Conservation (phyloP, 805 yeast genomes). For the Yamadazyma sp. region DNA sequence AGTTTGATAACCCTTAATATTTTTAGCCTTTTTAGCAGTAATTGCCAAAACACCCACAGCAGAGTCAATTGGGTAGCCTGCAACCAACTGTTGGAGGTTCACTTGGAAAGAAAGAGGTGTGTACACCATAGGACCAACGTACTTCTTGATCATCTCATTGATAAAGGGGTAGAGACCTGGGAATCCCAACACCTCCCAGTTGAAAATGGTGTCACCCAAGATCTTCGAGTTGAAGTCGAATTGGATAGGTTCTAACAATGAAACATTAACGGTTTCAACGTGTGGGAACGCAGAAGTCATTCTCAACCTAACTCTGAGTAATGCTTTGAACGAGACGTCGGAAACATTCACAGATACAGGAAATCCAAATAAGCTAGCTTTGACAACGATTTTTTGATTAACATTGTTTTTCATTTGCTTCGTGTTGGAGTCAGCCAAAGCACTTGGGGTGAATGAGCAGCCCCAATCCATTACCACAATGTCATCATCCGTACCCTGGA, state of each 20-base stretch:
- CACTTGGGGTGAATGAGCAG: slow-evolving; percentile 89
- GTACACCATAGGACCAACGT: slow-evolving; percentile 83
- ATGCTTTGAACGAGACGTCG: slow-evolving; percentile 72
- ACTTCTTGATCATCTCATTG: slow-evolving; percentile 81
- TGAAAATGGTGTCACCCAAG: slow-evolving; percentile 80
- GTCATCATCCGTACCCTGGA: slow-evolving; percentile 86
- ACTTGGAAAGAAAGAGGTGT: slow-evolving; percentile 91
- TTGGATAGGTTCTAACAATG: slow-evolving; percentile 82
- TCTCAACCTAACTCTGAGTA: slow-evolving; percentile 78
- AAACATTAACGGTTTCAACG: slow-evolving; percentile 83
- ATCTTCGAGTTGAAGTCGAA: slow-evolving; percentile 76
- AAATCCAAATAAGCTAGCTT: slow-evolving; percentile 79
- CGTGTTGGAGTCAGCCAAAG: slow-evolving; percentile 75
- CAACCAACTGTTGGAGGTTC: slow-evolving; percentile 84
- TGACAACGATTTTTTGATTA: slow-evolving; percentile 76
- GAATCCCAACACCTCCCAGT: slow-evolving; percentile 80
- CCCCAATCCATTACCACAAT: slow-evolving; percentile 98
- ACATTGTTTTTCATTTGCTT: slow-evolving; percentile 84
- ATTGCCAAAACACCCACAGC: slow-evolving; percentile 85
- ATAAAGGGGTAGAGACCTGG: slow-evolving; percentile 87
- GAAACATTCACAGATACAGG: slow-evolving; percentile 78
- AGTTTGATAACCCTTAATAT: slow-evolving; percentile 66
- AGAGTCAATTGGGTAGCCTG: slow-evolving; percentile 76
- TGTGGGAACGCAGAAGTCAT: slow-evolving; percentile 93
- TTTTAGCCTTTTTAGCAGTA: slow-evolving; percentile 63